Evolutionary conservation across 805 yeast species (phyloP).

Genomic region (Kuraishia cidri): DNA sequence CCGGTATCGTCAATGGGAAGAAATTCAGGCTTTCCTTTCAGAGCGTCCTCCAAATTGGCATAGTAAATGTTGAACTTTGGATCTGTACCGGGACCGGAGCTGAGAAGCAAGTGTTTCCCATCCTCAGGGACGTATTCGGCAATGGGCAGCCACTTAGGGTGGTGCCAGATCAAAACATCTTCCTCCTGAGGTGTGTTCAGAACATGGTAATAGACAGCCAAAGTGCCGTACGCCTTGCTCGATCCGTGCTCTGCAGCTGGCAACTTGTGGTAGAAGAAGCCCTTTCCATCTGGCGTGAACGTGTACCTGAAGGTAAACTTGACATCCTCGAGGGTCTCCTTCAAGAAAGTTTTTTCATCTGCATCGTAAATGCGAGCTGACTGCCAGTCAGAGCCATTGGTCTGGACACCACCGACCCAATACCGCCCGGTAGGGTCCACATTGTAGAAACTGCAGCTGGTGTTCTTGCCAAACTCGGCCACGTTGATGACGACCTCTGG

Average conservation of each 20-base stretch:
- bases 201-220: constrained; percentile 3
- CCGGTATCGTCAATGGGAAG: too few relatives aligned
- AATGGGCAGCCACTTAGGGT: too few relatives aligned
- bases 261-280: constrained; percentile 5
- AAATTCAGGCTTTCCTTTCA: too few relatives aligned
- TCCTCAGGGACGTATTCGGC: too few relatives aligned
- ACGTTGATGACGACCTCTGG: constrained; percentile 2
- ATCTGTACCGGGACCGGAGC: too few relatives aligned
- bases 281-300: constrained; percentile 3
- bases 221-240: constrained; percentile 2
- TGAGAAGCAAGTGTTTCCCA: too few relatives aligned
- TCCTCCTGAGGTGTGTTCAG: constrained; percentile 2
- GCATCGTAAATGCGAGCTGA: constrained; percentile 4
- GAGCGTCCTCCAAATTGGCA: too few relatives aligned
- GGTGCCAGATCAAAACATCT: constrained; percentile 2
- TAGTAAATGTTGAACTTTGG: too few relatives aligned
- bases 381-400: constrained; percentile 6
- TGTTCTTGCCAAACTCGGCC: constrained; percentile 2
- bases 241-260: background rate
- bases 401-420: constrained; percentile 6
- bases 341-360: background rate
- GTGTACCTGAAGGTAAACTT: constrained; percentile 5
- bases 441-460: constrained; percentile 5
- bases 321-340: constrained; percentile 1
- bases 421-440: constrained; percentile 4